Base-by-base conservation (phyloP, 2,329 filamentous ascomycete genomes). In the Macrophomina phaseolina region DNA sequence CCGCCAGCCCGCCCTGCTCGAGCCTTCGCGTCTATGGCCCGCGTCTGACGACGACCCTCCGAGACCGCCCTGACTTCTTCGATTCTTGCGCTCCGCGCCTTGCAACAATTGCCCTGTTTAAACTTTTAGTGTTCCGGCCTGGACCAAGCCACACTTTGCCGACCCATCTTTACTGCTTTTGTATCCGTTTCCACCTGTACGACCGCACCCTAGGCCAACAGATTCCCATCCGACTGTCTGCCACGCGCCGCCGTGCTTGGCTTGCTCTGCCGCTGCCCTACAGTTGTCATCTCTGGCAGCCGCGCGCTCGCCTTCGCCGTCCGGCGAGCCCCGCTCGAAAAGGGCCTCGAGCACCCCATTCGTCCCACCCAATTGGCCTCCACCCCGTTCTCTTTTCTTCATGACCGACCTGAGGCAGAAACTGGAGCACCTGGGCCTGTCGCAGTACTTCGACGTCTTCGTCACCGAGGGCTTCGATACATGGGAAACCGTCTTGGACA, bases 401-500 rank as follows among this genome's bases (percentile, higher is more conserved):
- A 90, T 90, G 88, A 87, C 84, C 84, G 85, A 87, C 77, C 82
- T 95, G 73, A 86, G 84, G 71, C 79, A 84, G 45, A 86, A 90
- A 71, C 88, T 94, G 76, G 85, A 87, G 80, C 90, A 91, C 83
- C 84, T 94, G 83, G 91, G 91, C 76, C 85, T 95, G 77, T 83
- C 87, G 80, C 90, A 93, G 79, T 94, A 95, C 80, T 85, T 91
- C 68, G 84, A 89, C 71, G 80, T 83, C 66, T 91, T 95, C 72
- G 76, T 92, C 51, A 87, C 91, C 64, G 91, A 94, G 78, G 92
- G 92, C 3, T 95, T 95, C 77, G 92, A 95, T 77, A 88, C 89
- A 11, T 94, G 92, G 92, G 90, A 93, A 40, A 93, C 90, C 0
- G 89, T 94, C 65, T 83, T 93, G 61, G 91, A 94, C 74, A 93